Percentiles rank a stretch among this genome's conserved stretches.
These are phyloP conservation scores for Arabidopsis hybrid DNA, from an alignment of 441 rosid genomes.

Conservation along the genomic window DNA sequence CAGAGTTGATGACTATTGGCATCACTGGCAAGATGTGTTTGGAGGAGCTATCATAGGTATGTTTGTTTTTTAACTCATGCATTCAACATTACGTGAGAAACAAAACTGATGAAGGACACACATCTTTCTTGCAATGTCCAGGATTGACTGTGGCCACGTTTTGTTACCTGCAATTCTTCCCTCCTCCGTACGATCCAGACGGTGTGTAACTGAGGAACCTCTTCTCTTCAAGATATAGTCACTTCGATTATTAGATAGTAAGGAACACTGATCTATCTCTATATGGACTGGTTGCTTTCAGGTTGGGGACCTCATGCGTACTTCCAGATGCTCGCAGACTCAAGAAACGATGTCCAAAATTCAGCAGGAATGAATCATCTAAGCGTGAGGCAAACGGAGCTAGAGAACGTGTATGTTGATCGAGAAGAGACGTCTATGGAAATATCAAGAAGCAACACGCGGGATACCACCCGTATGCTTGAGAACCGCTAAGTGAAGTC, in stretches of 20 bases:
- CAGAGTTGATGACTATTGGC: slow-evolving; percentile 96
- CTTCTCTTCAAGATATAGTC: slow-evolving; percentile 14
- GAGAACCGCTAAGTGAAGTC: slow-evolving; percentile 19
- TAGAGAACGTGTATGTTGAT: slow-evolving; percentile 61
- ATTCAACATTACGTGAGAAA: background rate
- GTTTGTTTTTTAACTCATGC: slow-evolving; percentile 7
- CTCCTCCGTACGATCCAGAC: slow-evolving; percentile 75
- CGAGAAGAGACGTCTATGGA: slow-evolving; percentile 47
- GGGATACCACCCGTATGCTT: slow-evolving; percentile 50
- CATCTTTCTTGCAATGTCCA: slow-evolving; percentile 40
- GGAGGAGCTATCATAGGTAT: slow-evolving; percentile 81
- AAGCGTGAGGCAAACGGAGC: slow-evolving; percentile 53
- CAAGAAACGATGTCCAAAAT: slow-evolving; percentile 50
- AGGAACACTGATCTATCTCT: slow-evolving; percentile 6
- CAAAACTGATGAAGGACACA: slow-evolving; percentile 12
- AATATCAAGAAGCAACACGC: slow-evolving; percentile 38
- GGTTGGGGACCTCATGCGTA: slow-evolving; percentile 99
- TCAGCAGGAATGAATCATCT: slow-evolving; percentile 44
- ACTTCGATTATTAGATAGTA: background rate
- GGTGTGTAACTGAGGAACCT: slow-evolving; percentile 51
- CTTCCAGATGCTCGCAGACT: slow-evolving; percentile 80
- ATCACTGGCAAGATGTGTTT: slow-evolving; percentile 96
- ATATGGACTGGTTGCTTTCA: slow-evolving; percentile 39
- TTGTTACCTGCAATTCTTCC: slow-evolving; percentile 92
- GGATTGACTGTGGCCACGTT: slow-evolving; percentile 70